Evolutionary conservation across 179 eudicot species (phyloP).

Genomic region (Silene noctiflora): DNA sequence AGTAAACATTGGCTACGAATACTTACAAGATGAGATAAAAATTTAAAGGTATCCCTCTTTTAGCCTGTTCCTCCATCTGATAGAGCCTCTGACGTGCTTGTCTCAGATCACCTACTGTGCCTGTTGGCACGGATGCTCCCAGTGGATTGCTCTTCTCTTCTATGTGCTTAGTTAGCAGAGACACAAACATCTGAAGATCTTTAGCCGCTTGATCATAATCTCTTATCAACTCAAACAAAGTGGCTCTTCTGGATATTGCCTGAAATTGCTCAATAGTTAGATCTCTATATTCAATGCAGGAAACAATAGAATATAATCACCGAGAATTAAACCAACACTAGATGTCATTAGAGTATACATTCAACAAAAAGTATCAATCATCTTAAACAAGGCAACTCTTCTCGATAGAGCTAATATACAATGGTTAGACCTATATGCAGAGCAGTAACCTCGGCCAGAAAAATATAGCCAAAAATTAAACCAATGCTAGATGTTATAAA

Average conservation of each 20-base stretch:
- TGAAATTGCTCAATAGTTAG: slow-evolving; percentile 26
- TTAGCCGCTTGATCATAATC: slow-evolving; percentile 76
- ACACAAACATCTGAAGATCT: slow-evolving; percentile 65
- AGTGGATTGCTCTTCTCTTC: slow-evolving; percentile 42
- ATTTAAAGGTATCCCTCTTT: slow-evolving; percentile 56
- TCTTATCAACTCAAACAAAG: slow-evolving; percentile 84
- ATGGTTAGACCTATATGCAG: not conserved
- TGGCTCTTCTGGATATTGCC: slow-evolving; percentile 95
- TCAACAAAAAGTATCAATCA: not conserved
- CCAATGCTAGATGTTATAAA: not conserved
- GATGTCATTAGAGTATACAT: not conserved
- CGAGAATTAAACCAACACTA: not conserved
- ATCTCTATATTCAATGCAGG: not conserved
- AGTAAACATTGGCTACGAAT: not conserved
- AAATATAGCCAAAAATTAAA: not conserved
- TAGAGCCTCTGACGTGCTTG: slow-evolving; percentile 62
- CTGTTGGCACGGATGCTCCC: slow-evolving; percentile 24
- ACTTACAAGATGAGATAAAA: slow-evolving; percentile 78
- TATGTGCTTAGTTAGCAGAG: slow-evolving; percentile 54
- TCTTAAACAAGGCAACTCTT: not conserved
- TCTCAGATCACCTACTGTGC: slow-evolving; percentile 49
- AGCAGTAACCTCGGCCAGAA: not conserved
- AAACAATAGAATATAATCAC: not conserved
- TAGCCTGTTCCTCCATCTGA: slow-evolving; percentile 63
- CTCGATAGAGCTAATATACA: not conserved